Conservation (phyloP, 192 early-diverging fungal species). For the Polychytrium aggregatum region DNA sequence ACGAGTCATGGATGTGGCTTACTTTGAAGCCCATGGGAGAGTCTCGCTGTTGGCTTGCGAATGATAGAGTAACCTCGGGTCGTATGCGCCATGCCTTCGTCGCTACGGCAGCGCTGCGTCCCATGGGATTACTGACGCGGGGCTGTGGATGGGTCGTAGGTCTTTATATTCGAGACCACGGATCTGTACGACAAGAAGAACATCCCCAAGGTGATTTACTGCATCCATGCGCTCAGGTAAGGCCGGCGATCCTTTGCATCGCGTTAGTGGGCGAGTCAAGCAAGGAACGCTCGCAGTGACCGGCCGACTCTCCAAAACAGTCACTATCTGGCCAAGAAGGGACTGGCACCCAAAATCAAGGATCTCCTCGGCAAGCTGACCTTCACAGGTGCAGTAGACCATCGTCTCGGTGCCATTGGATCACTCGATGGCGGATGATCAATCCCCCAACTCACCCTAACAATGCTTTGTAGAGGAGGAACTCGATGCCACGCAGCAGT, state of each 20-base stretch:
- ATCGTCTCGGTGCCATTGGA: not conserved
- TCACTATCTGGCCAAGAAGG: slow-evolving; percentile 78
- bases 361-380: slow-evolving; percentile 85
- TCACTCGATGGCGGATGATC: not conserved
- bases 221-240: slow-evolving; percentile 88
- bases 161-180: slow-evolving; percentile 95
- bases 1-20: too few relatives aligned
- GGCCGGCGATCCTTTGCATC: not conserved
- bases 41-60: too few relatives aligned
- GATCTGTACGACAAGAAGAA: slow-evolving; percentile 99
- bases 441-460: not conserved
- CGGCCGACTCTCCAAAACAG: too few relatives aligned
- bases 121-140: too few relatives aligned
- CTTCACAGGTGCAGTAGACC: slow-evolving; percentile 56
- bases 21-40: too few relatives aligned
- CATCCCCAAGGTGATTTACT: slow-evolving; percentile 97
- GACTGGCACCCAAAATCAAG: slow-evolving; percentile 78
- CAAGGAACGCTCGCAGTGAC: too few relatives aligned
- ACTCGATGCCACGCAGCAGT: slow-evolving; percentile 65
- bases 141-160: too few relatives aligned
- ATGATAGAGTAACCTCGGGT: too few relatives aligned
- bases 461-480: slow-evolving; percentile 36
- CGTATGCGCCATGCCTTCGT: too few relatives aligned
- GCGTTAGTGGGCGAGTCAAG: too few relatives aligned
- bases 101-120: too few relatives aligned